Evolutionary conservation across 1,139 yeast species (phyloP), one percentile per base, ranked within the genome.

Genomic region (Yueomyces sp.): DNA sequence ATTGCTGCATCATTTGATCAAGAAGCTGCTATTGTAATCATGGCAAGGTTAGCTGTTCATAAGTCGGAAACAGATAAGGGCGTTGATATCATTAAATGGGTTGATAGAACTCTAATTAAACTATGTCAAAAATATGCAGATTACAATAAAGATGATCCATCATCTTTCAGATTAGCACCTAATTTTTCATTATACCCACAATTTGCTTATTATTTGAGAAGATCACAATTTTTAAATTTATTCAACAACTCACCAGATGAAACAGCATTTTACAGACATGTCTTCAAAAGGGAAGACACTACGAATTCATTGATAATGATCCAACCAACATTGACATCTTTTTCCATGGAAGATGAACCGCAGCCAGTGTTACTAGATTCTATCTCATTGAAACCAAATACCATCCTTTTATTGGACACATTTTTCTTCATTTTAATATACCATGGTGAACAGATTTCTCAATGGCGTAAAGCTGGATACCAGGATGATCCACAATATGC

Each of bases 181-280:
- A 75, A 81, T 54, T 89, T 82, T 63, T 79, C 93, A 28, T 67
- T 87, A 61, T 84, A 85, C 61, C 98, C 98, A 39, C 97, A 91
- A 66, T 91, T 91, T 60, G 85, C 91, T 69, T 91, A 85, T 66
- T 94, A 91, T 63, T 74, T 91, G 67, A 82, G 98, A 69, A 81
- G 98, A 66, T 86, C 96, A 1, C 97, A 89, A 67, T 91, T 91
- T 65, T 72, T 91, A 62, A 96, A 89, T 64, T 96, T 89, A 43
- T 91, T 91, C 71, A 91, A 91, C 67, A 89, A 91, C 66, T 89
- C 97, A 25, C 98, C 98, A 1, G 98, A 91, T 69, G 98, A 91
- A 70, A 89, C 98, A 42, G 96, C 97, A 36, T 91, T 87, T 64
- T 89, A 89, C 68, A 80, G 96, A 62, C 97, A 91, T 64, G 85